Evolutionary conservation across 225 moss, liverwort and hornwort genomes (phyloP).

Genomic region (Physcomitrium patens): DNA sequence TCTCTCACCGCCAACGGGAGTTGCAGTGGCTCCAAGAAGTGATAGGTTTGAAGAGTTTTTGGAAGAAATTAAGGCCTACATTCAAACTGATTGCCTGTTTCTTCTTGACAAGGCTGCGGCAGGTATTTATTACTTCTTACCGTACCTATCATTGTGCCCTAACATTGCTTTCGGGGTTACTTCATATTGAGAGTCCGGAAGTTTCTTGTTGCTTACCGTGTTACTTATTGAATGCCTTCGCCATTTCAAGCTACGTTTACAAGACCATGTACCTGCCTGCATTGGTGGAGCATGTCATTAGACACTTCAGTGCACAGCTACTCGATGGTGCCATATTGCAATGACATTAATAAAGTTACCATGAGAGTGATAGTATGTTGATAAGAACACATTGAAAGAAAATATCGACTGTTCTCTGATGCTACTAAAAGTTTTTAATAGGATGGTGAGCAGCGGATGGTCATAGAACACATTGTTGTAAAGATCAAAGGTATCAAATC

Average conservation of each 20-base stretch:
- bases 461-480: not conserved
- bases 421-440: not conserved
- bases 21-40: constrained; percentile 54
- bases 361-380: not conserved
- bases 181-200: not conserved
- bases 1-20: constrained; percentile 45
- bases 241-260: not conserved
- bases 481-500: not conserved
- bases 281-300: not conserved
- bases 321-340: not conserved
- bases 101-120: constrained; percentile 76
- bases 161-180: not conserved
- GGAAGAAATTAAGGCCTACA: constrained; percentile 55
- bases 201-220: not conserved
- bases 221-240: constrained; percentile 7
- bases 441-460: not conserved
- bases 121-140: constrained; percentile 36
- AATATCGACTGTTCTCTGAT: not conserved
- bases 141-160: not conserved
- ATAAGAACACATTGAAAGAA: not conserved
- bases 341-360: not conserved
- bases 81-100: constrained; percentile 77
- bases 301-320: not conserved
- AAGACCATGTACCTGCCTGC: not conserved
- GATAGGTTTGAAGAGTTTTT: constrained; percentile 62